Base-by-base conservation (phyloP, 2,329 filamentous ascomycete species). In the Fusarium oxysporum region DNA sequence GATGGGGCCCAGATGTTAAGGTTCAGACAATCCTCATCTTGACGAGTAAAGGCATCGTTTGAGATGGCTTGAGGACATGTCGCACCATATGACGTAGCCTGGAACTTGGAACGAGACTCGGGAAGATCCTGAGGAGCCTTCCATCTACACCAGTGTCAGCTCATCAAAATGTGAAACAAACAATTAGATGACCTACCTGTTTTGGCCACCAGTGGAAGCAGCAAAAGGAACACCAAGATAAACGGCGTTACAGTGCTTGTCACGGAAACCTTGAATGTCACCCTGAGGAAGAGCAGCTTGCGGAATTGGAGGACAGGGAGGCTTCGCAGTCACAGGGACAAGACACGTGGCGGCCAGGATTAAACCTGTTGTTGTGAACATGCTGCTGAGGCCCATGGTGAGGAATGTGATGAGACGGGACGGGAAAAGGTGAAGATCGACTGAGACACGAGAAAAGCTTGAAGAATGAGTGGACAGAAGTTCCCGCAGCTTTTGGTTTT, bases 11-110 rank as follows among this genome's bases (percentile, higher is more conserved):
- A 83, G 59, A 83, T 77, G 72, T 83, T 83, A 25, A 86, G 74
- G 71, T 82, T 85, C 72, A 86, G 66, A 58, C 84, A 86, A 33
- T 86, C 83, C 67, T 83, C 82, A 51, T 75, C 78, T 50, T 78
- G 76, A 13, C 65, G 73, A 28, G 61, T 63, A n/a, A 68, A 76
- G 7, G 51, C 40, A 62, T 43, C 41, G 40, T 53, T 65, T 23
- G 58, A 62, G n/a, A 76, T 73, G 32, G 72, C 72, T n/a, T 76
- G 74, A 25, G 74, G 74, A 28, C 74, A 76, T 59, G 74, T 76
- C 21, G 74, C 65, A 21, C 74, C 74, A 19, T 76, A 76, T 6
- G 74, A 62, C 11, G 30, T 56, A 25, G 74, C 74, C 8, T 38
- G 40, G 55, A 76, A 70, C 25, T 40, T 38, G 21, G 47, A 53